Evolutionary conservation across 2,329 filamentous ascomycete species (phyloP), one percentile per base, ranked within the genome.

Genomic region (Xylaria sp.): DNA sequence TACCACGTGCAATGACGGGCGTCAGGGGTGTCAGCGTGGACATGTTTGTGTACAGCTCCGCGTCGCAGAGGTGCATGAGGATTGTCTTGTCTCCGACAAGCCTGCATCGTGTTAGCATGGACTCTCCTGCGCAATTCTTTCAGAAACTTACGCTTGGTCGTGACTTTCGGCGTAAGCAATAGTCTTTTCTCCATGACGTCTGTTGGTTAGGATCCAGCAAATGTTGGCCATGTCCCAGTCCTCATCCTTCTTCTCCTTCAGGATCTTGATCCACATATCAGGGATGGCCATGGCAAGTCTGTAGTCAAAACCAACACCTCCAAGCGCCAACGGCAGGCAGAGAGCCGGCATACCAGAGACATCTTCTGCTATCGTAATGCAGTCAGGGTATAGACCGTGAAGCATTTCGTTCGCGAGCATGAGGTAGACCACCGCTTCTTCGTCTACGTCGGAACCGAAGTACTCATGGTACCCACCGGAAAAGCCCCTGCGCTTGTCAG

Each of bases 291-390:
- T 99, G 58, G 92, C 92, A 37, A 99, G 84, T 66, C 94, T 86
- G 75, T 99, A 99, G 76, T 99, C 94, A 73, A 99, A 99, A 30
- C 94, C 94, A 67, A 97, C 86, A 63, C 94, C 94, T 16, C 94
- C 94, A 1, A 97, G 80, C 1, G 89, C 87, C 46, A 97, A 79
- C 5, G 90, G 86, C 44, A 99, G 76, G 74, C 94, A 97, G 52
- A 99, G 80, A n/a, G 92, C 93, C 13, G 94, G 94, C 94, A 99
- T 99, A 16, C 94, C 94, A 6, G 93, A 97, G 8, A 99, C 94
- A 72, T 99, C 94, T 73, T 99, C 94, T 18, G 94, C 94, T 64
- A 99, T 87, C 1, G 92, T 97, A 70, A 97, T 96, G 65, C 81
- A 84, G 11, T 91, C 83, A 0, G 94, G 92, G 70, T 96, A 97